phyloP scores from a whole-genome alignment of 1,284 basidiomycete species.

The Tilletia horrida region DNA sequence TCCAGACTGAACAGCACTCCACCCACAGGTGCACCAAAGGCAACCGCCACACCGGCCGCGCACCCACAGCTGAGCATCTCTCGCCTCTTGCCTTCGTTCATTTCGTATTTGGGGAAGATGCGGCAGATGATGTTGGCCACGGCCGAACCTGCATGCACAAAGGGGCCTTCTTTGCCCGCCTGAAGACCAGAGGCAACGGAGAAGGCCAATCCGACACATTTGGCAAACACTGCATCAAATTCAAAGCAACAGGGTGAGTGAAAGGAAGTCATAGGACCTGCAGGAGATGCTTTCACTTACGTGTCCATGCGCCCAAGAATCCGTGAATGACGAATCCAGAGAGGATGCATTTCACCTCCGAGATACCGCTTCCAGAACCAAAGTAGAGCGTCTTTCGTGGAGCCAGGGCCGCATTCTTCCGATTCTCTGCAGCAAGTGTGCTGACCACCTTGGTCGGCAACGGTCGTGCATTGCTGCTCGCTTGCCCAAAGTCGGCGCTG shows the following conservation, averaged over 20 bases:
- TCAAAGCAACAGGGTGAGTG: too few relatives aligned
- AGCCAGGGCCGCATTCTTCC: conserved; percentile 53
- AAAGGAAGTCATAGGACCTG: too few relatives aligned
- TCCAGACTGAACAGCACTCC: conserved; percentile 84
- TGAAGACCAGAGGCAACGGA: conserved; percentile 95
- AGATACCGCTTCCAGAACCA: conserved; percentile 94
- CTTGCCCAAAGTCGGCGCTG: neutral
- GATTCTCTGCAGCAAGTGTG: conserved; percentile 31
- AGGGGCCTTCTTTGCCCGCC: conserved; percentile 97
- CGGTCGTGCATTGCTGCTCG: neutral
- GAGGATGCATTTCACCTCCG: conserved; percentile 97
- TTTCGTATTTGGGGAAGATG: conserved; percentile 74
- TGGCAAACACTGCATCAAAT: conserved; percentile 7
- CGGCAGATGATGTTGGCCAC: conserved; percentile 83
- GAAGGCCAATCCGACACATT: conserved; percentile 15
- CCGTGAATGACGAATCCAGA: conserved; percentile 96
- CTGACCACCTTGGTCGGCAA: conserved; percentile 24
- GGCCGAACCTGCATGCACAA: conserved; percentile 93
- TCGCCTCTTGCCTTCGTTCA: conserved; percentile 93
- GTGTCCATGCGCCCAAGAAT: conserved; percentile 82
- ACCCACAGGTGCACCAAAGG: conserved; percentile 95
- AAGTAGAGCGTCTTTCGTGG: conserved; percentile 58
- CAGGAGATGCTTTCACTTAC: conserved; percentile 62
- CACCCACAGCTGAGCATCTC: conserved; percentile 93
- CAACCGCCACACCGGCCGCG: conserved; percentile 94